Evolutionary conservation across 805 yeast species (phyloP).

Genomic region (Tetrapisispora fleetii): DNA sequence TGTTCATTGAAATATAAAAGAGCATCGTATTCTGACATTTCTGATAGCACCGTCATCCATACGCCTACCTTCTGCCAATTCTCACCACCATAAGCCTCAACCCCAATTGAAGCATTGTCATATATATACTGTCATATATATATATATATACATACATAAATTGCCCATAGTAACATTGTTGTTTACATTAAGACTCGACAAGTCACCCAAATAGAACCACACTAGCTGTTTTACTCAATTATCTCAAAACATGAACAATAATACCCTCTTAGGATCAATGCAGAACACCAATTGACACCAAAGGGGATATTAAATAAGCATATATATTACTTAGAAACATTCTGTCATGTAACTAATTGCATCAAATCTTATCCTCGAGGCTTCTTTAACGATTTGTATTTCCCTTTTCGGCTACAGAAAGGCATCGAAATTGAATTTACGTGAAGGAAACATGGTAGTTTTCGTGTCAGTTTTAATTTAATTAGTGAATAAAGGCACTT

Average conservation of each 20-base stretch:
- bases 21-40: conserved; percentile 20
- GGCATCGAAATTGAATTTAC: background rate
- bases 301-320: background rate
- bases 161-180: no score
- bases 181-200: no score
- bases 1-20: conserved; percentile 19
- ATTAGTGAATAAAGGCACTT: background rate
- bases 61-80: no score
- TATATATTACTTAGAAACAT: background rate
- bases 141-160: background rate
- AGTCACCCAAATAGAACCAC: no score
- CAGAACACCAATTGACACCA: background rate
- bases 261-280: background rate
- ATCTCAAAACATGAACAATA: no score
- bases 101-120: no score
- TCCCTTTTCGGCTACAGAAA: background rate
- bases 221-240: no score
- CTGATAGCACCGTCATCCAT: no score
- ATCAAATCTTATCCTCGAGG: background rate
- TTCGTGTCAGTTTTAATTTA: background rate
- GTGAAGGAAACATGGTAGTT: background rate
- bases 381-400: background rate
- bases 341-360: conserved; percentile 1
- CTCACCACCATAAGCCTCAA: no score
- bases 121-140: no score